These are phyloP conservation scores for Cinnamomum chago DNA, from an alignment of 164 flowering plant species.

Conservation along the genomic window DNA sequence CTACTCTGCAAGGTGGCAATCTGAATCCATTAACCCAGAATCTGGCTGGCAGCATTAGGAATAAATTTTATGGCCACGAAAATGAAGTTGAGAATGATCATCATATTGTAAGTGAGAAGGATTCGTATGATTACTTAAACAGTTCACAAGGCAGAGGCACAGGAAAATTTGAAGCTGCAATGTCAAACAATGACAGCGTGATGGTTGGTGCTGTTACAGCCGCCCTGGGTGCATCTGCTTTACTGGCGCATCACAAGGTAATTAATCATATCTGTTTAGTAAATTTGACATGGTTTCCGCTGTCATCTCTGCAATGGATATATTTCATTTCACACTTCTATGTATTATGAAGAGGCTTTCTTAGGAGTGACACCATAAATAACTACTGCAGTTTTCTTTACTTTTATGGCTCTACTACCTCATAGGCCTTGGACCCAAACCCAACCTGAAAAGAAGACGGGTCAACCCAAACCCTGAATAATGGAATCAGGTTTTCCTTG, in stretches of 20 bases:
- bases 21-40: constrained; percentile 12
- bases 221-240: constrained; percentile 89
- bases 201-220: constrained; percentile 95
- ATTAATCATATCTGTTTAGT: background rate
- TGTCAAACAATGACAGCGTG: constrained; percentile 27
- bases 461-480: no score
- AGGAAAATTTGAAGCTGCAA: constrained; percentile 13
- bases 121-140: constrained; percentile 13
- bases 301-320: background rate
- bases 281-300: background rate
- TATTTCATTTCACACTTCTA: background rate
- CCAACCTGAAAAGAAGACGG: no score
- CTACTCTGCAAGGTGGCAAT: constrained; percentile 18
- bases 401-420: background rate
- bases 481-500: no score
- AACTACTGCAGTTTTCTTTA: background rate
- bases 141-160: constrained; percentile 10
- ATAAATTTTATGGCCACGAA: constrained; percentile 13
- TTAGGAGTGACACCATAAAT: background rate
- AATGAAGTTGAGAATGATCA: constrained; percentile 15
- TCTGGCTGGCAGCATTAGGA: constrained; percentile 11
- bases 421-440: background rate
- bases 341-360: background rate
- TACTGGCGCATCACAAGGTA: constrained; percentile 64
- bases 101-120: constrained; percentile 14